Evolutionary conservation across 345 rosid species (phyloP).

Genomic region (Punica granatum): DNA sequence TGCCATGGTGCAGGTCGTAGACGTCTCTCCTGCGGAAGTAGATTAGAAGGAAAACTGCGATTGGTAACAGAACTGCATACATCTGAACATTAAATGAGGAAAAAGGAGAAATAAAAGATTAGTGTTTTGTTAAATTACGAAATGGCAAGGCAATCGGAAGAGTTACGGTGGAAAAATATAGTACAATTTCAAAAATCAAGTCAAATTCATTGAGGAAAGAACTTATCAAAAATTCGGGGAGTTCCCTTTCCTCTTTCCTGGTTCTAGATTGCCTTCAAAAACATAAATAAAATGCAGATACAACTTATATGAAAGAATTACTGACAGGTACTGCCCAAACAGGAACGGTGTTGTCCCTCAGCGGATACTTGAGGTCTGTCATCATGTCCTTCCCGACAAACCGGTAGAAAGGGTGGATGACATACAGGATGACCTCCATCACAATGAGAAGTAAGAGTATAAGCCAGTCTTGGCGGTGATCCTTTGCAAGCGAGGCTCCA

Average conservation of each 20-base stretch:
- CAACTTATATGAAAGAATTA: conserved; percentile 1
- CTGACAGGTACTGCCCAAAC: conserved; percentile 76
- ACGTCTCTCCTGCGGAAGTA: conserved; percentile 65
- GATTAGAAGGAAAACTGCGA: conserved; percentile 42
- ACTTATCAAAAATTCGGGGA: background rate
- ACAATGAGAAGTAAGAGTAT: conserved; percentile 51
- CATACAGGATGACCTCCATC: conserved; percentile 29
- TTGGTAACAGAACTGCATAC: conserved; percentile 55
- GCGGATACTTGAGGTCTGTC: conserved; percentile 77
- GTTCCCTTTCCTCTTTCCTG: background rate
- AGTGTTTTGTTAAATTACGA: too few species aligned
- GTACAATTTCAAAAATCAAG: too few species aligned
- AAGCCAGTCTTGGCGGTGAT: conserved; percentile 72
- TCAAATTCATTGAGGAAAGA: too few species aligned
- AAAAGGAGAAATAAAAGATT: conserved; percentile 7
- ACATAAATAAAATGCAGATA: background rate
- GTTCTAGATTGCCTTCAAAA: background rate
- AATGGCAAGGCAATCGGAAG: too few species aligned
- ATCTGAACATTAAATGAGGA: conserved; percentile 25
- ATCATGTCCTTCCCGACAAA: conserved; percentile 91
- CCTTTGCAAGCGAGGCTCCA: conserved; percentile 48
- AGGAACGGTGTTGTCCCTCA: conserved; percentile 66
- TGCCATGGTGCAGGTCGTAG: conserved; percentile 88
- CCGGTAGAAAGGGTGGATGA: conserved; percentile 73
- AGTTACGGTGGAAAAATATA: too few species aligned